Conservation (phyloP, 1,139 yeast species). For the Schizosaccharomyces versatilis region DNA sequence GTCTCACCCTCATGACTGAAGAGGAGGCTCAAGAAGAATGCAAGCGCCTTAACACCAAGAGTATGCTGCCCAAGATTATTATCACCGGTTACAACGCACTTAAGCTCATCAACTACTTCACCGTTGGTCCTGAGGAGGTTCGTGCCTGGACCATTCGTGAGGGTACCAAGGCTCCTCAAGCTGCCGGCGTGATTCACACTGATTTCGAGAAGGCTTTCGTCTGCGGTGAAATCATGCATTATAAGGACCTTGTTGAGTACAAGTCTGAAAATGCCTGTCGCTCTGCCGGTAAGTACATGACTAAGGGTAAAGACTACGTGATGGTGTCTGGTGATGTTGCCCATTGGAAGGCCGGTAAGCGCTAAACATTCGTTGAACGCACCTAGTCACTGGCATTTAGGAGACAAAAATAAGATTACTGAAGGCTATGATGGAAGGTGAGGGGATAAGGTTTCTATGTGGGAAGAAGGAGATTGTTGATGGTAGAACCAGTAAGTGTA, state of each 20-base stretch:
- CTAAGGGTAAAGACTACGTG: conserved; percentile 91
- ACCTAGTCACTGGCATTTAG: too few species aligned
- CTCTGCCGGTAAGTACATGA: conserved; percentile 79
- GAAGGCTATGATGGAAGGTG: too few species aligned
- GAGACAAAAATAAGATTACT: too few species aligned
- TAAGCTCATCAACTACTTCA: conserved; percentile 61
- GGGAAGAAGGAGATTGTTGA: too few species aligned
- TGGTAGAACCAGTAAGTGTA: too few species aligned
- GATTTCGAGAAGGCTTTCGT: conserved; percentile 22
- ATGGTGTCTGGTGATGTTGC: conserved; percentile 83
- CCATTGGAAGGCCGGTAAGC: conserved; percentile 24
- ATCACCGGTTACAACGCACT: conserved; percentile 45
- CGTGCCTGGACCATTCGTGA: conserved; percentile 77
- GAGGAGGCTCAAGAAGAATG: conserved; percentile 85
- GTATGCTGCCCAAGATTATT: conserved; percentile 76
- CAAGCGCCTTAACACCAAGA: conserved; percentile 60
- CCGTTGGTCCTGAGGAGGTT: conserved; percentile 78
- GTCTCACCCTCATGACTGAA: conserved; percentile 72
- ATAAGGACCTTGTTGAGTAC: conserved; percentile 56
- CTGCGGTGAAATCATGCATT: conserved; percentile 67
- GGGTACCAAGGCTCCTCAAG: conserved; percentile 69
- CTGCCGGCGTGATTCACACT: conserved; percentile 84
- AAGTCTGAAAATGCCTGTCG: conserved; percentile 63
- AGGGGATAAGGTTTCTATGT: too few species aligned
- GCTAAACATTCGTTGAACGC: not conserved